These are phyloP conservation scores for Macrolepiota fuliginosa DNA, from an alignment of 768 basidiomycete species.

Conservation along the genomic window DNA sequence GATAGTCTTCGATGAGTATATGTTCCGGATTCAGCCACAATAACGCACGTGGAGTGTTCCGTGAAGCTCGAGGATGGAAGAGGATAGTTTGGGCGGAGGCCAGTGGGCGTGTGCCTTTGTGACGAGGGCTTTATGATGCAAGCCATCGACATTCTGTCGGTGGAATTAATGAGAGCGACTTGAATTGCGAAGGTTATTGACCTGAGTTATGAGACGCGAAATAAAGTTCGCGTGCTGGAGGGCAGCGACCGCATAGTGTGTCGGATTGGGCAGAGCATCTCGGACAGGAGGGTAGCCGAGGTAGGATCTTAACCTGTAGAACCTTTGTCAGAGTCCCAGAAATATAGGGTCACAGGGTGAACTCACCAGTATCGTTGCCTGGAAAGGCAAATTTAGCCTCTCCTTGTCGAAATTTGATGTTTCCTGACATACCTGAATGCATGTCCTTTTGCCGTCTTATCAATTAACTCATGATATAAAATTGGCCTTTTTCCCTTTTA, in stretches of 20 bases:
- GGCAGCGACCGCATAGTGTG: conserved; percentile 84
- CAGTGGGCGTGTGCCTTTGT: conserved; percentile 24
- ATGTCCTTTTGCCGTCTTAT: conserved; percentile 63
- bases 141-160: conserved; percentile 82
- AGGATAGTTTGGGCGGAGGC: conserved; percentile 35
- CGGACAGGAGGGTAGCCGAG: conserved; percentile 86
- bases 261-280: conserved; percentile 83
- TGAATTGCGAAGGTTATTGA: conserved; percentile 23
- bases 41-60: conserved; percentile 73
- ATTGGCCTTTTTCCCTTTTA: conserved; percentile 46
- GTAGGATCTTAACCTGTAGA: conserved; percentile 63
- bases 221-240: conserved; percentile 68
- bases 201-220: conserved; percentile 72
- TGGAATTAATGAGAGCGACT: background rate
- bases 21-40: background rate
- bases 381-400: background rate
- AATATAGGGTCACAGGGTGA: background rate
- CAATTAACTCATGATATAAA: conserved; percentile 82
- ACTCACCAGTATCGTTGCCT: conserved; percentile 83
- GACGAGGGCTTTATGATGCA: conserved; percentile 79
- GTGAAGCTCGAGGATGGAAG: conserved; percentile 77
- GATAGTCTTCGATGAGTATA: background rate
- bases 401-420: background rate
- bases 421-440: conserved; percentile 58
- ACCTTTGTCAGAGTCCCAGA: background rate